Percentiles rank a stretch among this genome's conserved stretches.
Conservation (phyloP, 2,329 filamentous ascomycete genomes). For the Calonectria ilicicola region DNA sequence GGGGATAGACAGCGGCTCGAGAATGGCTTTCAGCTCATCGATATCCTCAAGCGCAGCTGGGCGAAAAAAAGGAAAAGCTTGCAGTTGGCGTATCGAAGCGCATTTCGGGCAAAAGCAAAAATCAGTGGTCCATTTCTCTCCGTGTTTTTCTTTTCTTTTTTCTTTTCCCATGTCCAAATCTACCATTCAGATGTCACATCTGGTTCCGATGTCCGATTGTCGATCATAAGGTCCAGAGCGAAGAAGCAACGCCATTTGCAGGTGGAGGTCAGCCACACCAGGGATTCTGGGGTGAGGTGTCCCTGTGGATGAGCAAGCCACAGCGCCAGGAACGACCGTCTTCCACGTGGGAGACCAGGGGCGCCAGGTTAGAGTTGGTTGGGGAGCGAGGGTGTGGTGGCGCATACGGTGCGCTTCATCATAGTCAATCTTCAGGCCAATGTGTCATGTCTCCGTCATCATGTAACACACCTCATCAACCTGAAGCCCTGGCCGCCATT, state of each 20-base stretch:
- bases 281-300: background rate
- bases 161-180: background rate
- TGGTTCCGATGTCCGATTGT: background rate
- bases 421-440: constrained; percentile 2
- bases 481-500: background rate
- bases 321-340: background rate
- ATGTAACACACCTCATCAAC: constrained; percentile 12
- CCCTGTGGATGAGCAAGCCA: constrained; percentile 6
- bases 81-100: background rate
- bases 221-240: background rate
- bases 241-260: background rate
- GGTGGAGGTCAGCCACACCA: constrained; percentile 16
- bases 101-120: background rate
- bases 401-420: background rate
- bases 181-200: constrained; percentile 2
- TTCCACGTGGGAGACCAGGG: constrained; percentile 27
- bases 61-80: background rate
- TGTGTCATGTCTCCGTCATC: constrained; percentile 2
- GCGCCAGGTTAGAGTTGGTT: constrained; percentile 8
- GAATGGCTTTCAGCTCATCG: constrained; percentile 7
- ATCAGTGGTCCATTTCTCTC: background rate
- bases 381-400: constrained; percentile 12
- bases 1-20: background rate
- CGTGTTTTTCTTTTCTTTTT: background rate
- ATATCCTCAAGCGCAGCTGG: background rate